Base-by-base conservation (phyloP, 2,329 filamentous ascomycete species). In the Microsporum audouinii region DNA sequence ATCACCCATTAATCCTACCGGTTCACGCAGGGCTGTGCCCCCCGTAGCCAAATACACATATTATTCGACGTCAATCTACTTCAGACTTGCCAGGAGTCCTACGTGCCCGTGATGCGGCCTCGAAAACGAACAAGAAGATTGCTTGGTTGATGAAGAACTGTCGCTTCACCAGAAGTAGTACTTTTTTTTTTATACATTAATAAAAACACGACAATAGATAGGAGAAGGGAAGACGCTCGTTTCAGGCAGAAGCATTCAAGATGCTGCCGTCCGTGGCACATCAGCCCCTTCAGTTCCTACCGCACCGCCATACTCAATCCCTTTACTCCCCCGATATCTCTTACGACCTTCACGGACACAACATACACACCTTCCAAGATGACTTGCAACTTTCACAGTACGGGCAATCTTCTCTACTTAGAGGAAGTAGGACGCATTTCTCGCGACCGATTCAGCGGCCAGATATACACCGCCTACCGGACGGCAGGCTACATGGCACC, bases 221-320 rank as follows among this genome's bases (percentile, higher is more conserved):
- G 55, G 55, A 39, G 31, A 27, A 41, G 38, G 38, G 38, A 29
- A 39, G n/a, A 41, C 34, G 38, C 34, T 43, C 34, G 34, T 57
- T 41, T 39, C 27, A 2, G 38, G 36, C 45, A 31, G 39, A 36
- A 49, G 38, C 45, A 51, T 6, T 57, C 55, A 78, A 72, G 58
- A 80, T 80, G 78, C 75, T 78, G 72, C 77, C 78, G 65, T 77
- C 78, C 65, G 72, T 79, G 68, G 75, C 75, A 64, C 70, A 74
- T 57, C 75, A 75, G 53, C 51, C 64, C 4, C 72, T 75, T 63
- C 71, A 73, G 68, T 72, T 75, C 59, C 73, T 76, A 64, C 73
- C 74, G 55, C 75, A 76, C 53, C 73, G 72, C 63, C 64, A 73
- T 34, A 69, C 70, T 62, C 70, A 70, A 45, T 63, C 68, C 27